Conservation (phyloP, 495 filamentous ascomycete species). For the Daldinia decipiens region DNA sequence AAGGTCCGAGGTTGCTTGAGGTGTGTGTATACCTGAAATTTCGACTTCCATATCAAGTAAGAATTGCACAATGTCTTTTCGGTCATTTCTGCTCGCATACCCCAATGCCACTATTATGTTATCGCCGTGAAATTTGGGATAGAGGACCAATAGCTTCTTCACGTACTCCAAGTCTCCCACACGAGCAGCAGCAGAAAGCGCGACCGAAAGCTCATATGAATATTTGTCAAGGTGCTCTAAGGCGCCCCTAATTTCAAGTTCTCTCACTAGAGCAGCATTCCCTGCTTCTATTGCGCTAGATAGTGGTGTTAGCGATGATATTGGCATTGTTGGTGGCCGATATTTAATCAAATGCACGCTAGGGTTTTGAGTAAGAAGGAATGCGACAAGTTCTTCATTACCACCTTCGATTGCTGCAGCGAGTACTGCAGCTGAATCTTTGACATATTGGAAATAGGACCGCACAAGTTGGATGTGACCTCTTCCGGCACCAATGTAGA, state of each 20-base stretch:
- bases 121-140: background rate
- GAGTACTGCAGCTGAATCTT: slow-evolving; percentile 8
- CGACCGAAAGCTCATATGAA: background rate
- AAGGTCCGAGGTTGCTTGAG: too few species aligned
- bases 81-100: background rate
- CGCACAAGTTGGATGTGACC: slow-evolving; percentile 24
- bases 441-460: slow-evolving; percentile 7
- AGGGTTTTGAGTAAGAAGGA: slow-evolving; percentile 16
- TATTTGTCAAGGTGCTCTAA: slow-evolving; percentile 11
- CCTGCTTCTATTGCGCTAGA: slow-evolving; percentile 12
- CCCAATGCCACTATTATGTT: background rate
- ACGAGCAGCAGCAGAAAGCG: slow-evolving; percentile 12
- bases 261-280: slow-evolving; percentile 2
- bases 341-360: too few species aligned
- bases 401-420: slow-evolving; percentile 20
- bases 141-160: slow-evolving; percentile 6
- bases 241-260: slow-evolving; percentile 18
- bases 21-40: too few species aligned
- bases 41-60: background rate
- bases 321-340: too few species aligned
- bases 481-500: background rate
- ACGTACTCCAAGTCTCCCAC: slow-evolving; percentile 18
- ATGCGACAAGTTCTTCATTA: slow-evolving; percentile 13
- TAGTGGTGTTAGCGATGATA: too few species aligned
- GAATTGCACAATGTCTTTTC: background rate